A percentile compares a stretch with the other conserved stretches of the same genome.
These are phyloP conservation scores for Penicillium mononematosum DNA, from an alignment of 495 filamentous ascomycete species.

Conservation along the genomic window DNA sequence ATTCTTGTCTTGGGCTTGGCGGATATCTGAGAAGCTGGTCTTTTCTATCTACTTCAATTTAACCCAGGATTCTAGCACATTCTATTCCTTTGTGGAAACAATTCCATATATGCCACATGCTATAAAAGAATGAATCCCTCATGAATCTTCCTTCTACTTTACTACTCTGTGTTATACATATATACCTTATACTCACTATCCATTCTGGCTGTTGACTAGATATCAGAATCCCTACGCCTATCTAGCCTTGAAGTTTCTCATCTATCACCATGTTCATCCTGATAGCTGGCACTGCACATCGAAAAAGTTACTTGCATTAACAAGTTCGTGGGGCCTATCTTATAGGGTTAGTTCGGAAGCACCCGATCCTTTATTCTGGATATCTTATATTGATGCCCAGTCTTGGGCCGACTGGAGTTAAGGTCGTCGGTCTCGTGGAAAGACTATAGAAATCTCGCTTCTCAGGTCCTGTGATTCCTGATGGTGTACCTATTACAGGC, in stretches of 20 bases:
- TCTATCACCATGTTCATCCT: neutral
- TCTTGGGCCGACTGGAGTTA: too few species aligned
- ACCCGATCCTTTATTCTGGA: too few species aligned
- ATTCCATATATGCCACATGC: neutral
- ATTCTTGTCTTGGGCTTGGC: neutral
- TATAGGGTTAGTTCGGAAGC: too few species aligned
- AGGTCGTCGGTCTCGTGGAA: too few species aligned
- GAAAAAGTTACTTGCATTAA: neutral
- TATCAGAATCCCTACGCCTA: neutral
- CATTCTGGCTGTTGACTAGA: neutral
- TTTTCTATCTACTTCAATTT: neutral
- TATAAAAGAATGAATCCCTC: neutral
- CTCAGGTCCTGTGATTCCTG: too few species aligned
- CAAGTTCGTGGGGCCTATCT: too few species aligned
- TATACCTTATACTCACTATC: neutral
- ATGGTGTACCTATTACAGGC: too few species aligned
- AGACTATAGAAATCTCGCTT: too few species aligned
- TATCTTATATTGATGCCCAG: too few species aligned
- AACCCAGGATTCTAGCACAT: neutral
- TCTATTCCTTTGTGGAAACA: neutral
- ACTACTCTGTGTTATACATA: neutral
- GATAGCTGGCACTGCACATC: neutral
- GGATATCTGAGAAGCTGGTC: neutral
- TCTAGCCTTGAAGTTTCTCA: neutral
- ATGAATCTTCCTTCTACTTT: neutral